Base-by-base conservation (phyloP, 2,329 filamentous ascomycete species). In the Leptographium wingfieldii region DNA sequence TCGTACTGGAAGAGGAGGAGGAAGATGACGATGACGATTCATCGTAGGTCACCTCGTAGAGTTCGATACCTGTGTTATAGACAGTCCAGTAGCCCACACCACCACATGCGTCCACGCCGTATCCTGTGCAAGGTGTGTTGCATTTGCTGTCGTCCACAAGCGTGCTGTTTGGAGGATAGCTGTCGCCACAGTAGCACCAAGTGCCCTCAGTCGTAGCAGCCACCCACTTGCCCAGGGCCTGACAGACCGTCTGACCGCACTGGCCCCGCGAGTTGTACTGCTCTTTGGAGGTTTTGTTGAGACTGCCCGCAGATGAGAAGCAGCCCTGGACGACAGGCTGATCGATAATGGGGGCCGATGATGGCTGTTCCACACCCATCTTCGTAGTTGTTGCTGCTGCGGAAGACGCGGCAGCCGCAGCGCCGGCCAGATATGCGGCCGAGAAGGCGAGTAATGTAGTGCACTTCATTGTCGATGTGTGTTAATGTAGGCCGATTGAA, bases 171-270 rank as follows among this genome's bases (percentile, higher is more conserved):
- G 84, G 76, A 0, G 91, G 91, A 55, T 92, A 78, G 61, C 77
- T 72, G 63, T 83, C 74, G 61, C 90, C 91, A 68, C 91, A 95
- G 67, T 77, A 88, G 73, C 91, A 96, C 64, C 82, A 72, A 22
- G 77, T 75, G 19, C 81, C 81, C 22, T 78, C 77, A 9, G 78
- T 81, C 53, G 88, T 73, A 38, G 78, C 89, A 67, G 85, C 82
- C 9, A 90, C 86, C 1, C 77, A 65, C 38, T 71, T 74, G 43
- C 79, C 76, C 9, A 75, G 67, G 0, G 72, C 67, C 3, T 72
- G 68, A 67, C 80, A 82, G 1, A 66, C 57, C 0, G 65, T 35
- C 16, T 64, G 65, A 11, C 67, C 71, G 65, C 81, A 84, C 14
- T 65, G 62, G 59, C 77, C 78, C 14, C 73, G 73, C 3, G 70